Base-by-base conservation (phyloP, 768 basidiomycete genomes). In the Boletus pseudo-olivaceus region DNA sequence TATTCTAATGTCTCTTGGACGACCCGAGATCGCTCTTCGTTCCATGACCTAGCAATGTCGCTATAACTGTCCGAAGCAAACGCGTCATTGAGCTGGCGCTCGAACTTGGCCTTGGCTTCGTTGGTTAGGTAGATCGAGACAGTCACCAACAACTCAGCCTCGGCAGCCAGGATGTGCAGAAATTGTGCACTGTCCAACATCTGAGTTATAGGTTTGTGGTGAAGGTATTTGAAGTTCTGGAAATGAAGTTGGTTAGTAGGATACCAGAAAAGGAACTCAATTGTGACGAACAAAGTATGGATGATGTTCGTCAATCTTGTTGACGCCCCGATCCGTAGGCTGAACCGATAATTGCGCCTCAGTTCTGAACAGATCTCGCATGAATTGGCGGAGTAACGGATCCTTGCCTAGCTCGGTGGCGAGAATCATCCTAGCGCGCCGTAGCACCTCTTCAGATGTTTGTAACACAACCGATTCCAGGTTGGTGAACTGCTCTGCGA, bases 161-260 rank as follows among this genome's bases (percentile, higher is more conserved):
- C 96, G 1, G 97, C 97, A 38, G 82, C 80, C 9, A 98, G 82
- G 59, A 98, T 96, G 60, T 92, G 85, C 26, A 98, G 77, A 72
- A 95, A 98, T 62, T 95, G 92, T 19, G 90, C 76, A 1, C 80
- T 75, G 38, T 84, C 78, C 37, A 84, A 62, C 82, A 96, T 86
- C 5, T 84, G 79, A 29, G 68, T 67, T 30, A 93, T 79, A 26
- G 82, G 84, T 65, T 97, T 98, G 56, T 87, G 79, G 27, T 79
- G 75, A 29, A 98, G 79, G 73, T 98, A 98, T 77, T 98, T 98
- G 82, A 98, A 98, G 62, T 83, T 86, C 96, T 99, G 34, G 39
- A 39, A 44, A 33, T 35, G 44, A 40, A 6, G 19, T 45, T 38
- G 27, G 37, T 68, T 33, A 59, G 54, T 19, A 40, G 6, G 27